Base-by-base conservation (phyloP, 495 filamentous ascomycete species). In the Xylaria venustula region DNA sequence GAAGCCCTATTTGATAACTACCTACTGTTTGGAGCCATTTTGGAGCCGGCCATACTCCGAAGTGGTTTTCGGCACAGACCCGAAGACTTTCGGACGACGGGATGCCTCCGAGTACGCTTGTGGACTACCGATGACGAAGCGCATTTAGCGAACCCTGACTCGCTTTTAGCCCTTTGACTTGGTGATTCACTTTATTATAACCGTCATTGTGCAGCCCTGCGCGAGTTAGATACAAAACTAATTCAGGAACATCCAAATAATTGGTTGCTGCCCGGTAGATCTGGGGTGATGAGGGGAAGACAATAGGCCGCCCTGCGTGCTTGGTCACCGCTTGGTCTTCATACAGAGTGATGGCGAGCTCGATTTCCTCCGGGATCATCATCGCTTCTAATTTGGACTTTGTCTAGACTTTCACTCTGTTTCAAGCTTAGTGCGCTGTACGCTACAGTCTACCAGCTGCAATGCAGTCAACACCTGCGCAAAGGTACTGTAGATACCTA, bases 31-130 rank as follows among this genome's bases (percentile, higher is more conserved):
- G 37, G 37, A 15, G 30, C n/a, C n/a, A n/a, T n/a, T 34, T 34
- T 40, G 7, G 37, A 40, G n/a, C 52, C 57, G 57, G 57, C 6
- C 19, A 36, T 17, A 4, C 26, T 52, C 57, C 57, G 57, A 60
- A 23, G 0, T 20, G 6, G 9, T 26, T 19, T 17, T 52, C 57
- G 57, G 57, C 47, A 1, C 26, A 19, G 15, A 7, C 17, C 57
- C 57, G 47, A 60, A 3, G 12, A 15, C 7, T 32, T 22, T 8
- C 11, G 26, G 40, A 45, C 8, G 12, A 40, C n/a, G 37, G 40
- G 26, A 44, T 44, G 8, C 25, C 53, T 11, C 53, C 40, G 53
- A 40, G 14, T 40, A 34, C 30, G 11, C 37, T 28, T 19, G 23
- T 44, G 37, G 20, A 32, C 37, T 44, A 45, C 25, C 6, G 14